Conservation (phyloP, 495 filamentous ascomycete genomes). For the Thozetella sp. region DNA sequence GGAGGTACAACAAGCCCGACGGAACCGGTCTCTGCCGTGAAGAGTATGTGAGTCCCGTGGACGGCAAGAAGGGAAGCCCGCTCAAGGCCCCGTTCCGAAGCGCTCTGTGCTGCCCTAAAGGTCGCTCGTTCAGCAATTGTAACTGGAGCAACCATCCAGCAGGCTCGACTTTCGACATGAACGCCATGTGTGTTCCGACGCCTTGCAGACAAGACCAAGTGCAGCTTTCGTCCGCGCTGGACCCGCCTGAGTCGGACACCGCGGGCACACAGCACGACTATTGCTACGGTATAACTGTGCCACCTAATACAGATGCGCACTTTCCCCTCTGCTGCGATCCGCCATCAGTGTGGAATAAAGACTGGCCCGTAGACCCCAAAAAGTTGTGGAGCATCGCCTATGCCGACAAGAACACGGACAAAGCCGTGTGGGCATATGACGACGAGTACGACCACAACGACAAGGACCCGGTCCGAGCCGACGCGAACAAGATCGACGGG, state of each 20-base stretch:
- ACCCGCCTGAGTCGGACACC: not conserved
- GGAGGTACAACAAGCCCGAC: not conserved
- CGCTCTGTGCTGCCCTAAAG: not conserved
- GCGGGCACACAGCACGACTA: not conserved
- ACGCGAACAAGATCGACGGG: slow-evolving; percentile 16
- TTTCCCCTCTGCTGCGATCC: slow-evolving; percentile 26
- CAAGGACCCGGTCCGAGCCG: slow-evolving; percentile 12
- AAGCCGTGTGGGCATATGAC: slow-evolving; percentile 15
- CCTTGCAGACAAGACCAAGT: not conserved
- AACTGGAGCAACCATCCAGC: not conserved
- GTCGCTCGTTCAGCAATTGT: not conserved
- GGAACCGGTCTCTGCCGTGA: not conserved
- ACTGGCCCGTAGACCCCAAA: slow-evolving; percentile 33
- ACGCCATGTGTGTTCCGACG: not conserved
- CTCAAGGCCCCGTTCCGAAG: not conserved
- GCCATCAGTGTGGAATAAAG: slow-evolving; percentile 18
- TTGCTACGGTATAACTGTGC: not conserved
- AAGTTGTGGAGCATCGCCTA: slow-evolving; percentile 25
- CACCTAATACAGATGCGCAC: not conserved
- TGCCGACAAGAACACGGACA: slow-evolving; percentile 11
- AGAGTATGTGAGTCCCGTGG: not conserved
- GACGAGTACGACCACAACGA: slow-evolving; percentile 20
- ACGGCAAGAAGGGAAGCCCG: not conserved
- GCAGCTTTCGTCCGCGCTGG: not conserved
- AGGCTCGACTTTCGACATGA: not conserved